These are phyloP conservation scores for Fusarium nelsonii DNA, from an alignment of 2,329 filamentous ascomycete genomes.

Conservation along the genomic window DNA sequence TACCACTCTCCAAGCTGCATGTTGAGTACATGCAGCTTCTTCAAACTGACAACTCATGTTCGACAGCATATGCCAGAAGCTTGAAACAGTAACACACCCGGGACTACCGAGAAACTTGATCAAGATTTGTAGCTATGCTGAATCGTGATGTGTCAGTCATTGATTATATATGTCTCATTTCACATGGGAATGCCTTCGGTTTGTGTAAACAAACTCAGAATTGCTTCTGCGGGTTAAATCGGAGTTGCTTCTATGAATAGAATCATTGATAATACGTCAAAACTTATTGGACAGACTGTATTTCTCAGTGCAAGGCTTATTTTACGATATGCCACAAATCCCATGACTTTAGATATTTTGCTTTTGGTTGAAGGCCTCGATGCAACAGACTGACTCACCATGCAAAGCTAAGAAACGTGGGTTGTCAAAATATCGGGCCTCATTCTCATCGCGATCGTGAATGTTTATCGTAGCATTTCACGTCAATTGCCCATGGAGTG, in stretches of 20 bases:
- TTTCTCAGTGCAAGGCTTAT: background rate
- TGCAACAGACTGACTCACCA: slow-evolving; percentile 7
- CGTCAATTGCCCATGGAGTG: background rate
- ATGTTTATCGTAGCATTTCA: slow-evolving; percentile 3
- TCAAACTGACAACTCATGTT: slow-evolving; percentile 4
- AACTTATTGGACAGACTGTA: background rate
- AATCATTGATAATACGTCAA: background rate
- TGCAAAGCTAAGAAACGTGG: background rate
- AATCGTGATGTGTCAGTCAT: background rate
- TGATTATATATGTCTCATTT: slow-evolving; percentile 5
- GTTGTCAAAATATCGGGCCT: slow-evolving; percentile 18
- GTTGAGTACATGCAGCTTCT: slow-evolving; percentile 3
- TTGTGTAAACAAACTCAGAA: background rate
- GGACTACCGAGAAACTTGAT: slow-evolving; percentile 4
- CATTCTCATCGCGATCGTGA: slow-evolving; percentile 1
- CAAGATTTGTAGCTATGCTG: slow-evolving; percentile 11
- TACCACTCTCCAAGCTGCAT: slow-evolving; percentile 9
- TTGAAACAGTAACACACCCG: slow-evolving; percentile 19
- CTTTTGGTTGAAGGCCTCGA: background rate
- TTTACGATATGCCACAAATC: background rate
- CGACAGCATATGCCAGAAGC: slow-evolving; percentile 7
- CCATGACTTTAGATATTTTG: background rate
- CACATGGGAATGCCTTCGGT: background rate
- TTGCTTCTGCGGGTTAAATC: background rate
- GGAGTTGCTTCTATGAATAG: background rate